Base-by-base conservation (phyloP, 2,329 filamentous ascomycete species). In the Aspergillus tanneri region DNA sequence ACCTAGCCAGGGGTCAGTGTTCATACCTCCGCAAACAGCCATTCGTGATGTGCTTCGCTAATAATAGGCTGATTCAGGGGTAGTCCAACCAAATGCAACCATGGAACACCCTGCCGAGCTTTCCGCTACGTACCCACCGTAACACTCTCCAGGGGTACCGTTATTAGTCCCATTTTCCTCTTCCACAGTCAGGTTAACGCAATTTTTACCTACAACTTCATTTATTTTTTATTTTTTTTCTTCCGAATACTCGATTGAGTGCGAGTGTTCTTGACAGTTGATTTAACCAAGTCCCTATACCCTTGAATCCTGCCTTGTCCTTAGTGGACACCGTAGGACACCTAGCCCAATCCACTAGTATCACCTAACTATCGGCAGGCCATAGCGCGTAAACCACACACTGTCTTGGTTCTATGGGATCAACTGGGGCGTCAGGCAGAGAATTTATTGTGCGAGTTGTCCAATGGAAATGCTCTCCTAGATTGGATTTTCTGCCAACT, bases 101-200 rank as follows among this genome's bases (percentile, higher is more conserved):
- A 53, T 56, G 55, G 53, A 45, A 49, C 53, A 16, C 19, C 35
- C 50, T 53, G 49, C 55, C 55, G 55, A 56, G 55, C 49, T 53
- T 52, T 49, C 53, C 53, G 55, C 47, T 18, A 19, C n/a, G n/a
- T n/a, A n/a, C 49, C 49, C 46, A 52, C 47, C 54, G 51, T 46
- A 50, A 49, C 38, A 18, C 30, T 34, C n/a, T 32, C 38, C 43
- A 49, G 21, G 42, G 41, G 37, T 14, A 18, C 30, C 14, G 30
- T 34, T 18, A 16, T 16, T 16, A 34, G n/a, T 5, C 30, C 28
- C 10, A 12, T 14, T 14, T 18, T 7, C 6, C 30, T n/a, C 3
- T 14, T 32, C 30, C 30, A 34, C 30, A 18, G 30, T 34, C 30
- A 18, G 14, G 8, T 34, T 34, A 7, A 2, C 14, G 30, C 16